Conservation (phyloP, 73 alveolate species). For the Uronychia binucleata region DNA sequence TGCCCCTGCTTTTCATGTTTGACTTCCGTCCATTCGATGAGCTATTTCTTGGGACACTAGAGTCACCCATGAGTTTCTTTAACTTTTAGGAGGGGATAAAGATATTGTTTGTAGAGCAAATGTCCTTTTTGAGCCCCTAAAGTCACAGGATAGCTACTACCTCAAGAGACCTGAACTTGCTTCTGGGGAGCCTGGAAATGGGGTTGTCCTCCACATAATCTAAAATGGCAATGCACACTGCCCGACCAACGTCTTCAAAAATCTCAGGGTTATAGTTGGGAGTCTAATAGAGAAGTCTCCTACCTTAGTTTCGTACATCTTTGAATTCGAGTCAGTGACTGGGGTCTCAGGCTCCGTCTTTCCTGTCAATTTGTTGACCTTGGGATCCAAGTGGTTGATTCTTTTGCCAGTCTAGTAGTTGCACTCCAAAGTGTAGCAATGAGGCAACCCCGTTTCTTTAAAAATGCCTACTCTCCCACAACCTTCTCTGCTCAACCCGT, state of each 20-base stretch:
- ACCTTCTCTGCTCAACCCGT: slow-evolving; percentile 70
- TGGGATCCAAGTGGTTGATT: slow-evolving; percentile 21
- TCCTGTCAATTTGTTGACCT: slow-evolving; percentile 13
- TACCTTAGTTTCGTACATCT: slow-evolving; percentile 11
- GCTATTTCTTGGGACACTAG: no score
- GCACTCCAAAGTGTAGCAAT: slow-evolving; percentile 74
- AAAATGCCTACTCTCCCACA: slow-evolving; percentile 64
- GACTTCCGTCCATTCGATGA: neutral
- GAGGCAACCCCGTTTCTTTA: slow-evolving; percentile 43
- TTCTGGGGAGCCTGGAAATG: slow-evolving; percentile 13
- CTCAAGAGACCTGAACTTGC: slow-evolving; percentile 8
- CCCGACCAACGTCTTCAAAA: slow-evolving; percentile 52
- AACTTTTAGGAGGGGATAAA: neutral
- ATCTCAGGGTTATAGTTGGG: slow-evolving; percentile 17
- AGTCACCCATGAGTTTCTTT: no score
- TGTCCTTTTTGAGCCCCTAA: slow-evolving; percentile 5
- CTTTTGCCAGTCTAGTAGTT: slow-evolving; percentile 47
- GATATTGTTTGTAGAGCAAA: neutral
- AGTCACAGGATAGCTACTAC: neutral
- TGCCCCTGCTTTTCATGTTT: no score
- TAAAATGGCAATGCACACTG: slow-evolving; percentile 36
- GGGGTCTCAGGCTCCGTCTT: slow-evolving; percentile 39
- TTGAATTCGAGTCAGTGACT: slow-evolving; percentile 31
- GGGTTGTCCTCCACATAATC: slow-evolving; percentile 45
- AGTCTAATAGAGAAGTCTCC: neutral